These are phyloP conservation scores for Aspergillus novofumigatus DNA, from an alignment of 2,329 filamentous ascomycete genomes.

Conservation along the genomic window DNA sequence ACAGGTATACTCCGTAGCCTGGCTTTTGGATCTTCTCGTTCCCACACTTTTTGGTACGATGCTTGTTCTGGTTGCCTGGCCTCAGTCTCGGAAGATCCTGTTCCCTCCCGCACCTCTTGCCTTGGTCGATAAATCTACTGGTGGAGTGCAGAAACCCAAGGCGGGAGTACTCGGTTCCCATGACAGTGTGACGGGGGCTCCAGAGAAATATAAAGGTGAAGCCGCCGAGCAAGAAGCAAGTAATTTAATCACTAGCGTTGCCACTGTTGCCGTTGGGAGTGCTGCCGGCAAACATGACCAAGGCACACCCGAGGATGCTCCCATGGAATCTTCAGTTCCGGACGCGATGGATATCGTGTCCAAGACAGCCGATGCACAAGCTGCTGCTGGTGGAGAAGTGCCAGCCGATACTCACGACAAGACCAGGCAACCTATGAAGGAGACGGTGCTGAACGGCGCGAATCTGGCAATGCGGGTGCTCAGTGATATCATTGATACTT, in stretches of 20 bases:
- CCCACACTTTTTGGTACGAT: slow-evolving; percentile 57
- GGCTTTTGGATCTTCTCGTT: slow-evolving; percentile 67
- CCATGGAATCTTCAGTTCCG: slow-evolving; percentile 53
- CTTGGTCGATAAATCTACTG: slow-evolving; percentile 64
- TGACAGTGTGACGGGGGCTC: slow-evolving; percentile 74
- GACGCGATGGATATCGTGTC: slow-evolving; percentile 58
- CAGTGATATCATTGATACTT: slow-evolving; percentile 57
- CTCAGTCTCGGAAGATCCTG: slow-evolving; percentile 56
- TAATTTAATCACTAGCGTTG: slow-evolving; percentile 72
- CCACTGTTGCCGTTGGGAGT: slow-evolving; percentile 67
- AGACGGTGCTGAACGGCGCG: slow-evolving; percentile 72
- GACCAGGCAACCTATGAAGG: slow-evolving; percentile 73
- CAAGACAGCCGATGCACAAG: slow-evolving; percentile 52
- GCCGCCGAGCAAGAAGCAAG: slow-evolving; percentile 78
- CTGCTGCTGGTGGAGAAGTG: slow-evolving; percentile 49
- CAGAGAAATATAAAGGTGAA: slow-evolving; percentile 78
- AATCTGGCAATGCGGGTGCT: slow-evolving; percentile 66
- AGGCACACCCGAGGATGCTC: slow-evolving; percentile 52
- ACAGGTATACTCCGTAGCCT: slow-evolving; percentile 58
- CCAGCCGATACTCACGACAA: slow-evolving; percentile 60
- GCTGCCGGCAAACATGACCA: slow-evolving; percentile 74
- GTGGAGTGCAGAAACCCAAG: slow-evolving; percentile 72
- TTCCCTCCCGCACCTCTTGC: slow-evolving; percentile 77
- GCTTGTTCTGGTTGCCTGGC: slow-evolving; percentile 63
- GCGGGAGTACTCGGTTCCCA: slow-evolving; percentile 71